Base-by-base conservation (phyloP, 2,329 filamentous ascomycete genomes). In the Taxawa tesnikishii region DNA sequence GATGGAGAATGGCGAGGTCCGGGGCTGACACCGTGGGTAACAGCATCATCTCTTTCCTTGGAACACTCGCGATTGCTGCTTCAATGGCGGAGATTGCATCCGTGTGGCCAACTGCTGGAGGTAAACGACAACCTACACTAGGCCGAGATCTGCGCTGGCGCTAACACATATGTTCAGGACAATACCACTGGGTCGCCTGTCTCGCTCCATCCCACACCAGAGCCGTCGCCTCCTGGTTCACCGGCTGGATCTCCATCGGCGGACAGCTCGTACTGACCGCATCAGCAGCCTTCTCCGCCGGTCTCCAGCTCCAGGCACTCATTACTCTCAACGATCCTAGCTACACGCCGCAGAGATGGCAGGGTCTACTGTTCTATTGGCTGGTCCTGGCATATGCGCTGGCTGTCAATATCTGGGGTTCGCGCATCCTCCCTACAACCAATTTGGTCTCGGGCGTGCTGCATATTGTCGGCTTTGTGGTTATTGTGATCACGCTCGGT, bases 381-480 rank as follows among this genome's bases (percentile, higher is more conserved):
- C 31, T 39, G 15, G 31, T 43, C 2, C 28, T 43, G 7, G 33
- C 34, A 16, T 40, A 41, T 28, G 34, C 37, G n/a, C 7, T 35
- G 9, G 11, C 28, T 6, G 21, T 43, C 18, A 67, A 68, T 36
- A 52, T 56, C 1, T 47, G 57, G 7, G 53, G 54, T 5, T 57
- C 54, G 3, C 52, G 51, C 26, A 36, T 58, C 1, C 46, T 68
- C 3, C 61, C 63, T 2, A 49, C 54, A 11, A 50, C 67, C 14
- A 64, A 68, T 41, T 58, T 57, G 0, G 39, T 62, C 11, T 56
- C 65, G 18, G 45, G 67, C 8, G 54, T 63, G 15, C 43, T 71
- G 13, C 68, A 72, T 36, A 51, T 71, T 8, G 48, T 65, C 6
- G 68, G 67, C 6, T 71, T 71, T 48, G 62, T 71, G 29, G 67